Percentiles rank a stretch among this genome's conserved stretches.
phyloP scores from a whole-genome alignment of 2,329 filamentous ascomycete species.

The Mycocentrospora acerina region DNA sequence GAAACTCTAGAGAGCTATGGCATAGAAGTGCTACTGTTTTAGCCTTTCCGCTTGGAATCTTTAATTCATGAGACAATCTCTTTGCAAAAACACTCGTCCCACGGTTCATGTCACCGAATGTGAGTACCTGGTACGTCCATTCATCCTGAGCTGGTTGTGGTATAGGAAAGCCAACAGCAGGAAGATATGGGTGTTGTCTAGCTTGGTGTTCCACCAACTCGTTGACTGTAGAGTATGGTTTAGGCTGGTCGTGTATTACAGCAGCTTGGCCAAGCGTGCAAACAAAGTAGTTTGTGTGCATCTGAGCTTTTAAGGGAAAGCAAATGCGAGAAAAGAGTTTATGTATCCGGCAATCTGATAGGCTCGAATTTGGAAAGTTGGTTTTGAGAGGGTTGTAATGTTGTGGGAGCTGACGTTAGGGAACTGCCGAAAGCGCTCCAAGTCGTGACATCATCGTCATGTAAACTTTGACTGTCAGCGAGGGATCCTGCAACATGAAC shows the following conservation, averaged over 20 bases:
- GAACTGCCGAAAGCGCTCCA: constrained; percentile 6
- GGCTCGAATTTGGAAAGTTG: too few relatives aligned
- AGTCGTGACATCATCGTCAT: constrained; percentile 35
- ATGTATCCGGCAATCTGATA: too few relatives aligned
- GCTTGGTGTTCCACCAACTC: constrained; percentile 55
- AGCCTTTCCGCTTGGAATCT: constrained; percentile 12
- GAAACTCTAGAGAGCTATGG: constrained; percentile 58
- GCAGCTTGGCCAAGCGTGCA: constrained; percentile 62
- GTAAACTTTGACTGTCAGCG: constrained; percentile 6
- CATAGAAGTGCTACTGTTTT: constrained; percentile 56
- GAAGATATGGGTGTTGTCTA: constrained; percentile 35
- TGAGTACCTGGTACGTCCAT: constrained; percentile 37
- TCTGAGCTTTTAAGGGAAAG: constrained; percentile 4
- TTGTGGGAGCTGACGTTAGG: neutral
- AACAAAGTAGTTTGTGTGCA: constrained; percentile 57
- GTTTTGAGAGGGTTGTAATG: too few relatives aligned
- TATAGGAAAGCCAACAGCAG: constrained; percentile 55
- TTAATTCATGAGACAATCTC: constrained; percentile 18
- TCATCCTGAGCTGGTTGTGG: constrained; percentile 16
- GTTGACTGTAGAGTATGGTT: constrained; percentile 50
- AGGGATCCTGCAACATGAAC: constrained; percentile 1
- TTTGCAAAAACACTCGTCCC: constrained; percentile 42
- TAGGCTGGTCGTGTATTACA: constrained; percentile 35
- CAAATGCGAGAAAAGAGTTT: too few relatives aligned
- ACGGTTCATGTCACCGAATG: constrained; percentile 38